Base-by-base conservation (phyloP, 176 grass and related monocot genomes). In the Dactylis glomerata region DNA sequence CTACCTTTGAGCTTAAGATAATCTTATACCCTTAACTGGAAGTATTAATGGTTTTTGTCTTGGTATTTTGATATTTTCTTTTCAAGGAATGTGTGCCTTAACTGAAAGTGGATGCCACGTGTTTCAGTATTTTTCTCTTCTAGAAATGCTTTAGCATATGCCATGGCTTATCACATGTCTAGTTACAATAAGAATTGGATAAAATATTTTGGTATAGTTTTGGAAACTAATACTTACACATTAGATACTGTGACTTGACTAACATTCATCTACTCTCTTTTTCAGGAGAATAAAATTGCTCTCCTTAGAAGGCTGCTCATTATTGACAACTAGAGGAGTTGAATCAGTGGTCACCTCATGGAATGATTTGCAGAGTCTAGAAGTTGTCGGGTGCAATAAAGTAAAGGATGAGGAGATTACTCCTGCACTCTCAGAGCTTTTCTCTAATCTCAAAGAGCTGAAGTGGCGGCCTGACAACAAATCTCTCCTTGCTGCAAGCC, bases 401-500 rank as follows among this genome's bases (percentile, higher is more conserved):
- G 84, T 99, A 40, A 96, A 96, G 65, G 91, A 96, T 64, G 86
- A 87, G 37, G 93, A 95, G 85, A 91, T 99, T 31, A 94, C 68
- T 13, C 70, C 88, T 86, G 86, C 89, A 61, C 84, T 99, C 75
- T 90, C 96, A 5, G 86, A 85, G 77, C 89, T 95, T 46, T 99
- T 99, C 81, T 96, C 90, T 40, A 84, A 55, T 87, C 93, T 96
- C 61, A 99, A 96, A 81, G 96, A 92, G 75, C 89, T 99, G 57
- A 99, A 99, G 85, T 99, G 96, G 93, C 70, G 96, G 11, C 96
- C 96, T 0, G 93, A 94, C 78, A 89, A 75, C 74, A 99, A 94
- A 81, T 95, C 89, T 16, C 78, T 84, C 51, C 91, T 99, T 42
- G 86, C 89, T 17, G 71, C 37, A 20, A 92, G 78, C 84, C 93